Conservation (phyloP, 1,284 basidiomycete species). For the Cryptococcus sp. region DNA sequence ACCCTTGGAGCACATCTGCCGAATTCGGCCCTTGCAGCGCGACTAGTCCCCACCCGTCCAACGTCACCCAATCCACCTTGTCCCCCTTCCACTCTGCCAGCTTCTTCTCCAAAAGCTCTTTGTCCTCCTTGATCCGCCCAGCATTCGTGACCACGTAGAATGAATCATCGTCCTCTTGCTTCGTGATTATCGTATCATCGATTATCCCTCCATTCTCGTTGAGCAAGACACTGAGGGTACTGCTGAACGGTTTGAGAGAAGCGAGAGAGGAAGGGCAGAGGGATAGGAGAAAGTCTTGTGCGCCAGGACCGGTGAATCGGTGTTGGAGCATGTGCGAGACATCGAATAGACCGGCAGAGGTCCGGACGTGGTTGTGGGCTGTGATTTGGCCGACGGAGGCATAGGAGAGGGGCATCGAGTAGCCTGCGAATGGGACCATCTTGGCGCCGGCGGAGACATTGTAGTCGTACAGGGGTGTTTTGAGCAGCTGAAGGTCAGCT, state of each 20-base stretch:
- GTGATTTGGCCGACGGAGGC: conserved; percentile 76
- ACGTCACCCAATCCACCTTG: conserved; percentile 69
- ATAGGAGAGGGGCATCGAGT: conserved; percentile 88
- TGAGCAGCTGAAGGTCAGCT: conserved; percentile 49
- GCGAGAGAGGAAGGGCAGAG: conserved; percentile 75
- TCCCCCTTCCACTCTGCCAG: conserved; percentile 72
- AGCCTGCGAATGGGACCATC: conserved; percentile 96
- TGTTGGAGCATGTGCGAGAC: conserved; percentile 97
- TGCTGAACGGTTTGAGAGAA: conserved; percentile 62
- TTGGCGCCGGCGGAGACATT: conserved; percentile 80
- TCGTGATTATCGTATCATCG: conserved; percentile 83
- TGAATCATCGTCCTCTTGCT: conserved; percentile 64
- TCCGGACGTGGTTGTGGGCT: conserved; percentile 86
- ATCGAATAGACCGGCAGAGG: conserved; percentile 83
- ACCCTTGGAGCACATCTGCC: conserved; percentile 65
- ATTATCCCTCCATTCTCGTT: conserved; percentile 90
- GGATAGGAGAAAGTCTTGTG: conserved; percentile 74
- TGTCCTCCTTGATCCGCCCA: conserved; percentile 72
- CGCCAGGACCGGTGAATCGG: conserved; percentile 68
- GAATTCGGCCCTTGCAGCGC: conserved; percentile 90
- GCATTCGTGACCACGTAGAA: conserved; percentile 98
- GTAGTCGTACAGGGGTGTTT: conserved; percentile 84
- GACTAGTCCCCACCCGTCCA: conserved; percentile 81
- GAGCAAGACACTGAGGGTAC: conserved; percentile 79
- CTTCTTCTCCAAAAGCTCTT: conserved; percentile 67